Conservation (phyloP, 176 grass and related monocot genomes). For the Carex scoparia region DNA sequence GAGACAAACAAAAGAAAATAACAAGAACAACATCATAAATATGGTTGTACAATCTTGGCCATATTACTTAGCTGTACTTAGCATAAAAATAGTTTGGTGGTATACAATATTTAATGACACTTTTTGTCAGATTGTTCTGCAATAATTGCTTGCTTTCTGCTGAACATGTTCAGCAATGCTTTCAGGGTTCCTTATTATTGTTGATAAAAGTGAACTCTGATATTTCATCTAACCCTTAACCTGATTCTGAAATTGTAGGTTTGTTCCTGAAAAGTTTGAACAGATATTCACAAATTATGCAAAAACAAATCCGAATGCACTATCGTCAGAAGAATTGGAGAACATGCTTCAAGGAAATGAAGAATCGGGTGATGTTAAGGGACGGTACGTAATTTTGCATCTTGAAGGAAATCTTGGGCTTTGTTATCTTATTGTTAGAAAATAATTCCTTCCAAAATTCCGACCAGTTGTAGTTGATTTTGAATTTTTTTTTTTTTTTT, state of each 20-base stretch:
- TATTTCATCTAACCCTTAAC: background rate
- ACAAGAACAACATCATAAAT: background rate
- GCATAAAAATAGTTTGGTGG: background rate
- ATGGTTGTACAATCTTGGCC: background rate
- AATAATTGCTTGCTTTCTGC: background rate
- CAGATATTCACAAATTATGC: constrained; percentile 73
- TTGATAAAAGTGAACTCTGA: background rate
- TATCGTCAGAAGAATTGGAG: constrained; percentile 43
- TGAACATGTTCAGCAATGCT: background rate
- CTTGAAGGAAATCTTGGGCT: background rate
- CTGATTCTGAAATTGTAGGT: constrained; percentile 29
- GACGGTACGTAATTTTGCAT: constrained; percentile 34
- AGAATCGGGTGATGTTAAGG: constrained; percentile 34
- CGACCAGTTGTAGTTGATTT: background rate
- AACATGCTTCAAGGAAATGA: constrained; percentile 50
- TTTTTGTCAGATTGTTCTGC: background rate
- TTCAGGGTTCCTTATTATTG: background rate
- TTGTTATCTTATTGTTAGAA: background rate
- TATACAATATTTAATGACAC: background rate
- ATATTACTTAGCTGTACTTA: background rate
- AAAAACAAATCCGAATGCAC: constrained; percentile 37
- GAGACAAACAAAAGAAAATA: background rate
- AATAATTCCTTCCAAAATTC: background rate
- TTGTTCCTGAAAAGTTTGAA: constrained; percentile 69
- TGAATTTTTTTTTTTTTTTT: background rate